Evolutionary conservation across 768 basidiomycete species (phyloP).

Genomic region (Clitopilus hobsonii): DNA sequence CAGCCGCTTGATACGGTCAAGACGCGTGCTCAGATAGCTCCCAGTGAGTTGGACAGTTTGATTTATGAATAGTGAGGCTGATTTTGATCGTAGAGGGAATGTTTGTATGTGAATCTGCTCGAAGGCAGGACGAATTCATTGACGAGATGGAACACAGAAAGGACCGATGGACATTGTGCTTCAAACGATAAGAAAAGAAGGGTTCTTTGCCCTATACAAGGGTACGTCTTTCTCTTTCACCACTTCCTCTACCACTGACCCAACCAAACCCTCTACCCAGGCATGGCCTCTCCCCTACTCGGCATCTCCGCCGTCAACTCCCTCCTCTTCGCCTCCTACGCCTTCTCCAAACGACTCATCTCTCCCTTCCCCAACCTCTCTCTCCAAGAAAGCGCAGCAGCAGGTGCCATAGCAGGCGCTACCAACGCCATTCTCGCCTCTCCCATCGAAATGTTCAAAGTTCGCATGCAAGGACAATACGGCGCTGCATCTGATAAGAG

Average conservation of each 20-base stretch:
- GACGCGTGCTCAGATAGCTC: constrained; percentile 83
- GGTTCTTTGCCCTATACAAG: constrained; percentile 92
- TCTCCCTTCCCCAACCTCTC: constrained; percentile 87
- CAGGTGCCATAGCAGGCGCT: constrained; percentile 91
- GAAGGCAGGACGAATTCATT: not conserved
- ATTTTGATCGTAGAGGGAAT: constrained; percentile 58
- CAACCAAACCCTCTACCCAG: constrained; percentile 27
- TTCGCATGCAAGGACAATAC: constrained; percentile 96
- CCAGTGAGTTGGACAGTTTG: constrained; percentile 41
- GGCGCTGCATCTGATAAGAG: constrained; percentile 76
- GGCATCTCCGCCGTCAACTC: constrained; percentile 97
- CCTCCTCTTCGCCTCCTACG: constrained; percentile 88
- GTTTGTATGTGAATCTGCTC: constrained; percentile 59
- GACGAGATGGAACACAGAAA: constrained; percentile 44
- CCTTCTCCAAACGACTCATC: constrained; percentile 71
- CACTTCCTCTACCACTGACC: not conserved
- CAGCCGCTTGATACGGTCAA: constrained; percentile 89
- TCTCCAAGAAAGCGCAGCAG: constrained; percentile 72
- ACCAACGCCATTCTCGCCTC: constrained; percentile 50
- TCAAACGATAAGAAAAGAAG: constrained; percentile 84
- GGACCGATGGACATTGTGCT: constrained; percentile 89
- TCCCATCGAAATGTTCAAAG: constrained; percentile 94
- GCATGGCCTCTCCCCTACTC: constrained; percentile 86
- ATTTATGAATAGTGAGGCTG: too few species aligned
- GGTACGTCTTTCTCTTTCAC: constrained; percentile 37